Base-by-base conservation (phyloP, 2,329 filamentous ascomycete genomes). In the Lecanosticta acicola region DNA sequence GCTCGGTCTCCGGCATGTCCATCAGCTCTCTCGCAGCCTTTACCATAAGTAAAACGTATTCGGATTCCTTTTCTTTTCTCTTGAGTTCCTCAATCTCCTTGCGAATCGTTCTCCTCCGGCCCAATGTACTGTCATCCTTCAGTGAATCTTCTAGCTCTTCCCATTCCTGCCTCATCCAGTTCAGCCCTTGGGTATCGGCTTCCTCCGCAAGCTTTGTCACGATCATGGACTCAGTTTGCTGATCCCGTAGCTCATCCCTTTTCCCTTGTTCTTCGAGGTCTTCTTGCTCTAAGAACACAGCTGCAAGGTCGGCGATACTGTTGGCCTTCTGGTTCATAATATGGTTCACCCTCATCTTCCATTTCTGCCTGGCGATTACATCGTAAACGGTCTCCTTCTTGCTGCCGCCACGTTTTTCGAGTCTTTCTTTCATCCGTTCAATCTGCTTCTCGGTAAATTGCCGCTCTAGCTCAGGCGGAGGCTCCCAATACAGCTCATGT, bases 241-340 rank as follows among this genome's bases (percentile, higher is more conserved):
- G 7, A 35, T 35, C 5, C 7, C n/a, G 13, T 35, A 5, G 9
- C 16, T 16, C 14, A 5, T 11, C 5, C 18, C 11, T 10, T 37
- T 17, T 37, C 16, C 5, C 35, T 17, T n/a, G 10, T 19, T 16
- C 13, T 5, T 5, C 11, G 33, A n/a, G 8, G 13, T 66, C 56
- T 34, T 73, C 66, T 56, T 79, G 75, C 49, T 74, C 69, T 19
- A 63, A 51, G 42, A 83, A 59, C 2, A 81, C 77, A 16, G 76
- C 74, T 1, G 79, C 78, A 18, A 81, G 60, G 57, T 83, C 80
- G 3, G 79, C 80, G 16, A 81, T 71, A 35, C 70, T 73, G 46
- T 79, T 82, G n/a, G 77, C 78, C 61, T 78, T 80, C 60, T 83
- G 80, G 58, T 83, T 70, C 78, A 82, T 81, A 36, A 83, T 67